A percentile compares a stretch with the other conserved stretches of the same genome.
Conservation (phyloP, 495 filamentous ascomycete genomes). For the Penicillium simplicissimum region DNA sequence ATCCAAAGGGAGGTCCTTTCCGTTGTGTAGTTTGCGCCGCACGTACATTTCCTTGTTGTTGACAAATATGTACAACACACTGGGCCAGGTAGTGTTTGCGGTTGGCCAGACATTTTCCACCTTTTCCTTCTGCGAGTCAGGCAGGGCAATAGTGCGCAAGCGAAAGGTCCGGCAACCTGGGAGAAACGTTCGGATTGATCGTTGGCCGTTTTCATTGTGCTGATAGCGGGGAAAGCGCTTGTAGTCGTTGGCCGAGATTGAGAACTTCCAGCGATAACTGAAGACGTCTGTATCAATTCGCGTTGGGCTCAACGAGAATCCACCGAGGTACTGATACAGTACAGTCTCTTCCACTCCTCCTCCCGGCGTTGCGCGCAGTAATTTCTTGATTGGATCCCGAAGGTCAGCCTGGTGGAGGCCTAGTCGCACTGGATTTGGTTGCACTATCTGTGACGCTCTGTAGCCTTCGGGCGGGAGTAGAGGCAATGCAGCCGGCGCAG, state of each 20-base stretch:
- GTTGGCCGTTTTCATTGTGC: conserved; percentile 9
- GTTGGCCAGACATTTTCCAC: conserved; percentile 58
- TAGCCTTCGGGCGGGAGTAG: conserved; percentile 37
- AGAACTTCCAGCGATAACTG: conserved; percentile 35
- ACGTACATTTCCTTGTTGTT: conserved; percentile 61
- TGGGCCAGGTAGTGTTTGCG: conserved; percentile 69
- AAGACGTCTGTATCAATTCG: conserved; percentile 25
- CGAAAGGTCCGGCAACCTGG: conserved; percentile 40
- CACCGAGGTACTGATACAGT: conserved; percentile 50
- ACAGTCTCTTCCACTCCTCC: conserved; percentile 22
- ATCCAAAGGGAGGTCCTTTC: conserved; percentile 75
- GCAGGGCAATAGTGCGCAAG: conserved; percentile 45
- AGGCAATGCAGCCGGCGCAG: background rate
- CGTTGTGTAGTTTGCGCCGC: conserved; percentile 64
- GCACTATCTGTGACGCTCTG: conserved; percentile 37
- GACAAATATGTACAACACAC: conserved; percentile 65
- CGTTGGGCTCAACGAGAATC: conserved; percentile 43
- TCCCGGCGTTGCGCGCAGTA: conserved; percentile 18
- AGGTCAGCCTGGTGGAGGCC: conserved; percentile 60
- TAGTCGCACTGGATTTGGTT: conserved; percentile 44
- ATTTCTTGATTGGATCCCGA: conserved; percentile 53
- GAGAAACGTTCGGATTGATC: conserved; percentile 19
- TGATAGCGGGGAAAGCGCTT: conserved; percentile 23
- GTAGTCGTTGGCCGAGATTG: conserved; percentile 17
- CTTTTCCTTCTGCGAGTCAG: conserved; percentile 13